These are phyloP conservation scores for Prosopis cineraria DNA, from an alignment of 306 rosid genomes.

Conservation along the genomic window DNA sequence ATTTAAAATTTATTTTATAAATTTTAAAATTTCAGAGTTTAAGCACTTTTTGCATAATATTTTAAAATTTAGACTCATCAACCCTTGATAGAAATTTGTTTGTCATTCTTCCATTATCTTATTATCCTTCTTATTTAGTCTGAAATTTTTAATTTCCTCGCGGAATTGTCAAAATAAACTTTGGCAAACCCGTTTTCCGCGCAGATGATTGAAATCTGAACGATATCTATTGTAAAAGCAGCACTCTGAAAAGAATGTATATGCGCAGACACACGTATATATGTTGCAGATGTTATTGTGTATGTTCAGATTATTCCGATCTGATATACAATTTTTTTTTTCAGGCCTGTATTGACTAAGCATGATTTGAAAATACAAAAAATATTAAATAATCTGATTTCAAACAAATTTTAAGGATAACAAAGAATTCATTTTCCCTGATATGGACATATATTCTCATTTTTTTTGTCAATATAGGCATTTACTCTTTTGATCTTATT, in stretches of 20 bases:
- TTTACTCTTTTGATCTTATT: no score
- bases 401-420: no score
- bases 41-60: no score
- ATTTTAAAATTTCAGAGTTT: no score
- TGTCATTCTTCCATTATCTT: no score
- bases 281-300: neutral
- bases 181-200: neutral
- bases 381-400: neutral
- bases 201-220: neutral
- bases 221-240: no score
- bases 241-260: neutral
- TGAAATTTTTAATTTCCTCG: neutral
- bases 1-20: no score
- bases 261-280: neutral
- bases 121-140: no score
- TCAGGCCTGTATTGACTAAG: neutral
- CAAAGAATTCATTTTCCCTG: neutral
- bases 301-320: neutral
- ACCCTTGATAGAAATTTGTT: no score
- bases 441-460: no score
- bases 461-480: no score
- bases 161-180: neutral
- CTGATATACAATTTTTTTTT: neutral
- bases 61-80: no score
- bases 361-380: neutral